Evolutionary conservation across 768 basidiomycete species (phyloP), one percentile per base, ranked within the genome.

Genomic region (Tephrocybe sp.): DNA sequence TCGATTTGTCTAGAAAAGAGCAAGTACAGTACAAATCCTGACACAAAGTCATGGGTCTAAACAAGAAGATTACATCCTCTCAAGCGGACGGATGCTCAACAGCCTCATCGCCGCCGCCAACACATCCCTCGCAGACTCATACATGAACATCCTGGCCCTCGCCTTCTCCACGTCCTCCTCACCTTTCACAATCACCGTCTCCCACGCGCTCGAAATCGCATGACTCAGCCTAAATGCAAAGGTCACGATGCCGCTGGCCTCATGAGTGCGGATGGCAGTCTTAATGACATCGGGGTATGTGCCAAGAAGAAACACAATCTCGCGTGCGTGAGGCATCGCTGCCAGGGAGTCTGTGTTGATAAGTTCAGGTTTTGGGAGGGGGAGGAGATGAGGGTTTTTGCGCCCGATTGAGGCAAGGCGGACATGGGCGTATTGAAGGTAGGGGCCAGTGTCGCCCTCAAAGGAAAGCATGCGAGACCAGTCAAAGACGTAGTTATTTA

Each of bases 361-460:
- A 56, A 84, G 68, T n/a, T 81, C 73, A 8, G 82, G 80, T 0
- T 79, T 68, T 0, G 90, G 89, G 9, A 92, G 83, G 17, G 93
- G 86, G 34, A 90, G 71, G 25, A 95, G 84, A 51, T 90, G 80
- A 1, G 92, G 91, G 70, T 95, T 94, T 70, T 96, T 95, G 50
- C 94, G 90, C 58, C 84, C 84, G 64, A 98, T 87, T 1, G 94
- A 97, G 6, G 88, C 81, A 25, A 98, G 76, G 17, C 95, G 90
- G 59, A 94, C 94, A 71, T 97, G 95, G 0, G 93, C 92, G 67
- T 98, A 98, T 74, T 98, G 95, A 23, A 98, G 83, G 73, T 97
- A 98, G 0, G 93, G 92, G 1, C 92, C 93, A 0, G 93, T 95
- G 70, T 98, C 95, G 38, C 95, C 95, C 68, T 97, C 93, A 68